Percentiles rank a stretch among this genome's conserved stretches.
Conservation (phyloP, 106 monocot species). For the Acorus calamus region DNA sequence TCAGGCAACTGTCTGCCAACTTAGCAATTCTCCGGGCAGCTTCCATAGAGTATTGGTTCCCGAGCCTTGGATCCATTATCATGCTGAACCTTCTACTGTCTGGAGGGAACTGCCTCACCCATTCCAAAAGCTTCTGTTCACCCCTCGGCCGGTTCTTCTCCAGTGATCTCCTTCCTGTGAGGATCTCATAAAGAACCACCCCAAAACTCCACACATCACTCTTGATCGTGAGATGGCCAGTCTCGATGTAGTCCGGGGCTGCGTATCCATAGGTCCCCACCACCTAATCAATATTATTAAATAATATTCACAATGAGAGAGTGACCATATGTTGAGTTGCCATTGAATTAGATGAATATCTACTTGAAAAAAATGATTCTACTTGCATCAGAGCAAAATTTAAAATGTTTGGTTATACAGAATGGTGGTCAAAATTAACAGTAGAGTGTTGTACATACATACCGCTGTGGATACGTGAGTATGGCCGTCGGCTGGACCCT, state of each 20-base stretch:
- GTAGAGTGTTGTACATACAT: slow-evolving; percentile 4
- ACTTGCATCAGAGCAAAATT: background rate
- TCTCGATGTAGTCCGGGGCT: slow-evolving; percentile 66
- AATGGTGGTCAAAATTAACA: too few relatives aligned
- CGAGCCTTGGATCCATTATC: slow-evolving; percentile 48
- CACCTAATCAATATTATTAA: slow-evolving; percentile 21
- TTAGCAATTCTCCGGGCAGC: slow-evolving; percentile 34
- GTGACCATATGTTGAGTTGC: too few relatives aligned
- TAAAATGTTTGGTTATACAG: background rate
- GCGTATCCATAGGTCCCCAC: slow-evolving; percentile 71
- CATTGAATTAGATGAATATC: too few relatives aligned
- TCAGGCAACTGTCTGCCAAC: slow-evolving; percentile 50
- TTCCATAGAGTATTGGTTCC: slow-evolving; percentile 20
- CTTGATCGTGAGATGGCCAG: slow-evolving; percentile 57
- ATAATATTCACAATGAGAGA: too few relatives aligned
- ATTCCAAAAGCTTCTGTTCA: slow-evolving; percentile 53
- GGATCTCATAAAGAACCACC: slow-evolving; percentile 58
- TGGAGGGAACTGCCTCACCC: slow-evolving; percentile 48
- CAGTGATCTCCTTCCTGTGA: slow-evolving; percentile 41
- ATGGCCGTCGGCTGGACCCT: slow-evolving; percentile 55
- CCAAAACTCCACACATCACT: slow-evolving; percentile 82
- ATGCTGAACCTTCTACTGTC: slow-evolving; percentile 27
- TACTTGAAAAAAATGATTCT: too few relatives aligned
- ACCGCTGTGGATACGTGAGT: slow-evolving; percentile 88
- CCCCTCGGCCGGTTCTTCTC: slow-evolving; percentile 37